Percentiles rank a stretch among this genome's conserved stretches.
Conservation (phyloP, 208 protist genomes). For the Entamoeba histolytica region DNA sequence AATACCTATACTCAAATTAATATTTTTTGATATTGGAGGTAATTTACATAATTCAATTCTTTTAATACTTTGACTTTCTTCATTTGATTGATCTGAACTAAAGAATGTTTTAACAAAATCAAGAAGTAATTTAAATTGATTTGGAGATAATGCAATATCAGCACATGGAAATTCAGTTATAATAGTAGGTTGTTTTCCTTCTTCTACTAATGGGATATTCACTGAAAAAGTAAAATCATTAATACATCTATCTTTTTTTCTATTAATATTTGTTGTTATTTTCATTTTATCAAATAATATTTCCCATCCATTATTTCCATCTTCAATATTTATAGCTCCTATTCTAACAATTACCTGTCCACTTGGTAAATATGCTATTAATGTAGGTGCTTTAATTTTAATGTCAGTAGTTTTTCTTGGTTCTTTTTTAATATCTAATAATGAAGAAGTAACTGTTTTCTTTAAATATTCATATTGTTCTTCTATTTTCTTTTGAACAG, state of each 20-base stretch:
- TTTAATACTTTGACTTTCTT: neutral
- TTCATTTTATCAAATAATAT: neutral
- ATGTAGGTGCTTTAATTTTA: neutral
- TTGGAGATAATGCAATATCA: neutral
- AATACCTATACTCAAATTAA: neutral
- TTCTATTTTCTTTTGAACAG: neutral
- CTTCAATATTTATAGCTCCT: neutral
- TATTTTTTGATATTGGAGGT: neutral
- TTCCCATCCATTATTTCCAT: neutral
- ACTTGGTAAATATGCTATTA: neutral
- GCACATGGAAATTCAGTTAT: neutral
- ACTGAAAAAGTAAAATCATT: neutral
- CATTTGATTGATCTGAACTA: neutral
- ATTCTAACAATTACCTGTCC: neutral
- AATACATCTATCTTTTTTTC: neutral
- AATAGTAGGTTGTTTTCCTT: neutral
- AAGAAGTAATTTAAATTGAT: neutral
- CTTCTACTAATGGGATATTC: neutral
- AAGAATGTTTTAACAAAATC: neutral
- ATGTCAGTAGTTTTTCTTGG: neutral
- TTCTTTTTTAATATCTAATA: neutral
- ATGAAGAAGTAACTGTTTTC: neutral
- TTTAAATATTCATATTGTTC: neutral
- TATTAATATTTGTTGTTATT: neutral
- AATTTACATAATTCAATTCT: neutral